Base-by-base conservation (phyloP, 805 yeast species). In the Pichia nakasei region DNA sequence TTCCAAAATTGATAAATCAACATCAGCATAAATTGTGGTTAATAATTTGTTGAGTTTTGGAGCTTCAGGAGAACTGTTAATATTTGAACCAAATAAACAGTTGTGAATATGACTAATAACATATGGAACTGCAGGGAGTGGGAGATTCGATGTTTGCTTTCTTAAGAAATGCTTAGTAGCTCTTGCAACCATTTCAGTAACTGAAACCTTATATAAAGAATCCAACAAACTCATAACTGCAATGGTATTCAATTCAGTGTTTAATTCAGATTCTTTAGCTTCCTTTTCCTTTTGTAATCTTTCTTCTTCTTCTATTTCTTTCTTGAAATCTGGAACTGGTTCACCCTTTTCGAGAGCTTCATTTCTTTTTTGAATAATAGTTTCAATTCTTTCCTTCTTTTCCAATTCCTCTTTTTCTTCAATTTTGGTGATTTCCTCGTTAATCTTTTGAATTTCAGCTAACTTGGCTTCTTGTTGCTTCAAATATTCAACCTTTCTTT, bases 151-250 rank as follows among this genome's bases (percentile, higher is more conserved):
- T 34, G 81, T 60, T 22, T 62, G 57, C 4, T 61, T 58, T 57
- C 87, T 78, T 54, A 89, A 64, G 37, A 81, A 60, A 55, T 87
- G 94, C 66, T 91, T 91, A 40, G 76, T 63, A 22, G 85, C 76
- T 65, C 98, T 81, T 21, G 91, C 75, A 53, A 89, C 62, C 68
- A 89, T 81, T 63, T 89, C 97, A 44, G 70, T 76, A 35, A 67
- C 59, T 26, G 78, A 61, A 34, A 80, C 60, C 13, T 54, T 58
- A 44, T 69, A 62, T 39, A 84, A 66, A n/a, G 79, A 67, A 7
- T 64, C 54, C 48, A 75, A 67, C 50, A 71, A 64, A 13, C 75
- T 67, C 34, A 59, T 48, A 21, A 56, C 58, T 15, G 78, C 73
- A 38, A 66, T 64, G 47, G 72, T 66, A 43, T 67, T 65, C 15